Base-by-base conservation (phyloP, 306 rosid genomes). In the Parietaria judaica region DNA sequence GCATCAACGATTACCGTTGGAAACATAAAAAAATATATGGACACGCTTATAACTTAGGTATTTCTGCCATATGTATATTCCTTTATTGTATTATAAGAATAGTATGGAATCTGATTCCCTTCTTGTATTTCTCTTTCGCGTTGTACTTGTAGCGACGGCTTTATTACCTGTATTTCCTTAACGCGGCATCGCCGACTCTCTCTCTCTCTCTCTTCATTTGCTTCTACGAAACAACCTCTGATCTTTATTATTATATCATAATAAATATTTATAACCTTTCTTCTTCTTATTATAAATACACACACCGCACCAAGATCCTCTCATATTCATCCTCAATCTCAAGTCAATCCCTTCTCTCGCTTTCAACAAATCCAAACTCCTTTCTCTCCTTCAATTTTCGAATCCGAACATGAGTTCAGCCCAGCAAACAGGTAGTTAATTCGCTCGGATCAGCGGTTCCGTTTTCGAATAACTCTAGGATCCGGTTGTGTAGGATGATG, bases 331-430 rank as follows among this genome's bases (percentile, higher is more conserved):
- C 31, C 43, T 52, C 50, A 48, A 12, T 36, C 51, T 6, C 1
- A 38, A n/a, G n/a, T 59, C 49, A 38, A 35, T 14, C 7, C 13
- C 14, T 17, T 38, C 38, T 51, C 64, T 36, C 8, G 8, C n/a
- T 8, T 48, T 47, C 45, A 46, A 8, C 8, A 46, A 46, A 46
- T 31, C 36, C 67, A 14, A 34, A 11, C 8, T 41, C 31, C n/a
- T 12, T n/a, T 7, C 46, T 50, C 2, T n/a, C 6, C 14, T 23
- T n/a, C n/a, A n/a, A n/a, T n/a, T 23, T 23, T 23, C 31, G 31
- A 35, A 8, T 44, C 47, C 63, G 36, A 70, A 74, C 31, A 79
- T 79, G 80, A 74, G 66, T 65, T 71, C 83, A 44, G 54, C 34
- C 44, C 69, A 74, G 66, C 56, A 71, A 60, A 10, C 67, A 74